These are phyloP conservation scores for Aspergillus ostianus DNA, from an alignment of 495 filamentous ascomycete species.

Conservation along the genomic window DNA sequence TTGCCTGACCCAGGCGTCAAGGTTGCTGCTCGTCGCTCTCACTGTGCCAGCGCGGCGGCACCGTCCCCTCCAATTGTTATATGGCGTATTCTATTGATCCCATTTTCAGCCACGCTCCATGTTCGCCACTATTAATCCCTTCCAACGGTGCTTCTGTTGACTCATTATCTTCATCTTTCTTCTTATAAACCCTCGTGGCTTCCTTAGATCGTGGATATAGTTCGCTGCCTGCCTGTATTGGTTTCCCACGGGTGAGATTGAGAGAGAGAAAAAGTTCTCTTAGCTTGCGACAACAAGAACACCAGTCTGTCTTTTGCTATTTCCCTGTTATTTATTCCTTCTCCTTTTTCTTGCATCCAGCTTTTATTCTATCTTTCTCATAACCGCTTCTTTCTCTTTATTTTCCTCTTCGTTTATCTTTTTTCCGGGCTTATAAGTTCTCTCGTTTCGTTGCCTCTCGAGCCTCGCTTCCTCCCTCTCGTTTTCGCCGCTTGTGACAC, in stretches of 20 bases:
- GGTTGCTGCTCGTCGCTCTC: slow-evolving; percentile 21
- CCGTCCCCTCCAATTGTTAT: slow-evolving; percentile 29
- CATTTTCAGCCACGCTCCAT: slow-evolving; percentile 35
- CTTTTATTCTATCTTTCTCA: neutral
- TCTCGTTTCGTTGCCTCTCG: slow-evolving; percentile 1
- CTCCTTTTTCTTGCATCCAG: neutral
- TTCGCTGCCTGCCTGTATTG: neutral
- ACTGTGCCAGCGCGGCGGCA: slow-evolving; percentile 26
- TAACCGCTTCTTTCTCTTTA: neutral
- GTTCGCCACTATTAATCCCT: slow-evolving; percentile 22
- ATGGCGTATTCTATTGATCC: slow-evolving; percentile 21
- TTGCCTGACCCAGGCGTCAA: slow-evolving; percentile 35
- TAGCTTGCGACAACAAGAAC: neutral
- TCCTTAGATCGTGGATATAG: neutral
- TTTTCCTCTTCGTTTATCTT: neutral
- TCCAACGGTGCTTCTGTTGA: slow-evolving; percentile 27
- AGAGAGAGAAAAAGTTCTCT: neutral
- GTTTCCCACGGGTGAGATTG: neutral
- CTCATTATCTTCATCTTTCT: slow-evolving; percentile 23
- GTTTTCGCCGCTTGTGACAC: slow-evolving; percentile 5
- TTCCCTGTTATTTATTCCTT: neutral
- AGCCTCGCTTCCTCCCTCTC: slow-evolving; percentile 7
- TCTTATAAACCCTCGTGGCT: slow-evolving; percentile 9
- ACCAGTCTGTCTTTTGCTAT: neutral
- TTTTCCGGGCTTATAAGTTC: neutral